These are phyloP conservation scores for Inosperma sp. DNA, from an alignment of 768 basidiomycete species.

Conservation along the genomic window DNA sequence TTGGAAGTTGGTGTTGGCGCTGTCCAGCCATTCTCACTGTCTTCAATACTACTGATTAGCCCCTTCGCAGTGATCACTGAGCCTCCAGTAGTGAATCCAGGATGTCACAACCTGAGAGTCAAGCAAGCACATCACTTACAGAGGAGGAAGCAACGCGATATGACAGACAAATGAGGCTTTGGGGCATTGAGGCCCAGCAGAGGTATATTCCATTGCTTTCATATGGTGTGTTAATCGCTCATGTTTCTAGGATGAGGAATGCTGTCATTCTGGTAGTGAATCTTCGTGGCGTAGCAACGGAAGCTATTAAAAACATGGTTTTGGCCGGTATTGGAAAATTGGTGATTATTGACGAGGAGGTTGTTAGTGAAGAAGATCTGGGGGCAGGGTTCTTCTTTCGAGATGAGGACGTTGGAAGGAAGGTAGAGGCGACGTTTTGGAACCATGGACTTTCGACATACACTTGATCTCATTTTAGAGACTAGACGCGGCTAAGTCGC, in stretches of 20 bases:
- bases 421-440: constrained; percentile 57
- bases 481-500: constrained; percentile 76
- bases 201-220: constrained; percentile 44
- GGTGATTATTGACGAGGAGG: constrained; percentile 73
- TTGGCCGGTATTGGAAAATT: constrained; percentile 92
- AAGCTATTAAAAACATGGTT: constrained; percentile 96
- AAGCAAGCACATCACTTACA: constrained; percentile 43
- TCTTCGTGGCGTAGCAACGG: constrained; percentile 81
- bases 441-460: constrained; percentile 10
- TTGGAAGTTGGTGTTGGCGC: too few relatives aligned
- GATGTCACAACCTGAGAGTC: constrained; percentile 4
- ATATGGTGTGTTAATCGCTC: constrained; percentile 8
- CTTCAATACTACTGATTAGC: too few relatives aligned
- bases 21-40: too few relatives aligned
- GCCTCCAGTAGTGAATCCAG: too few relatives aligned
- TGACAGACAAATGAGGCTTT: constrained; percentile 94
- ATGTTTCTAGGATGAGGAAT: constrained; percentile 74
- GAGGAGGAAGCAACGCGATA: constrained; percentile 78
- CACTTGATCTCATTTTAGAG: constrained; percentile 46
- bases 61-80: too few relatives aligned
- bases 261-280: constrained; percentile 82
- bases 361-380: constrained; percentile 79
- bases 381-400: constrained; percentile 92
- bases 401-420: constrained; percentile 87
- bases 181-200: constrained; percentile 98